These are phyloP conservation scores for Blastobotrys attinorum DNA, from an alignment of 805 yeast species.

Conservation along the genomic window DNA sequence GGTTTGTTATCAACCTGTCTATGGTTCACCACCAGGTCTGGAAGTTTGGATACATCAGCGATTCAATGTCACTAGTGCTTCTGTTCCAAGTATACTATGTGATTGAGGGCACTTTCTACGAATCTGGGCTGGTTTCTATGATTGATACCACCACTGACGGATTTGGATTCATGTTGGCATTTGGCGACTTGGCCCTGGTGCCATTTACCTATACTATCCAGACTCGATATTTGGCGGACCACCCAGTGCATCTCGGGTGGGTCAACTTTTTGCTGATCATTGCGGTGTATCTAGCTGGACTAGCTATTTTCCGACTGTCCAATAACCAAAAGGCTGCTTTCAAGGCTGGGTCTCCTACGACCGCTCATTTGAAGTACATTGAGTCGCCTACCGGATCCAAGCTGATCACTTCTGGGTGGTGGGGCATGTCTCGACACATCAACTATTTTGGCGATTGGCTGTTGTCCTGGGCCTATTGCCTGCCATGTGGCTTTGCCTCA, in stretches of 20 bases:
- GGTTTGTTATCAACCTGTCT: constrained; percentile 72
- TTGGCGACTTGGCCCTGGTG: constrained; percentile 88
- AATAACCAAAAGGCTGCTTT: constrained; percentile 81
- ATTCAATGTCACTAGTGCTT: constrained; percentile 64
- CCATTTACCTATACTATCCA: constrained; percentile 90
- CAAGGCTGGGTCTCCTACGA: constrained; percentile 61
- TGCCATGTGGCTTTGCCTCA: constrained; percentile 76
- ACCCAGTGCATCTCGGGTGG: constrained; percentile 48
- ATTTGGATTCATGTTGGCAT: constrained; percentile 90
- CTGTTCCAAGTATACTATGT: constrained; percentile 72
- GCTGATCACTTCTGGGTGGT: constrained; percentile 88
- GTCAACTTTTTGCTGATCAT: constrained; percentile 35
- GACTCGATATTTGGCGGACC: constrained; percentile 67
- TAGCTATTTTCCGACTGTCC: constrained; percentile 72
- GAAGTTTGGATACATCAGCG: constrained; percentile 48
- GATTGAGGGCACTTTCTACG: constrained; percentile 86
- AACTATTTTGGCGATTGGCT: constrained; percentile 96
- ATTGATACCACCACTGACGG: constrained; percentile 96
- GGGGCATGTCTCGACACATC: constrained; percentile 88
- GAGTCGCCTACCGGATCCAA: constrained; percentile 70
- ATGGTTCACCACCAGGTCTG: constrained; percentile 76
- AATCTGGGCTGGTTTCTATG: constrained; percentile 85
- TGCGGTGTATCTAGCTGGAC: constrained; percentile 52
- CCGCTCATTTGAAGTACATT: constrained; percentile 59
- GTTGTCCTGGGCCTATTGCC: constrained; percentile 85